A percentile compares a stretch with the other conserved stretches of the same genome.
Evolutionary conservation across 2,329 filamentous ascomycete species (phyloP).

Genomic region (Fusarium beomiforme): DNA sequence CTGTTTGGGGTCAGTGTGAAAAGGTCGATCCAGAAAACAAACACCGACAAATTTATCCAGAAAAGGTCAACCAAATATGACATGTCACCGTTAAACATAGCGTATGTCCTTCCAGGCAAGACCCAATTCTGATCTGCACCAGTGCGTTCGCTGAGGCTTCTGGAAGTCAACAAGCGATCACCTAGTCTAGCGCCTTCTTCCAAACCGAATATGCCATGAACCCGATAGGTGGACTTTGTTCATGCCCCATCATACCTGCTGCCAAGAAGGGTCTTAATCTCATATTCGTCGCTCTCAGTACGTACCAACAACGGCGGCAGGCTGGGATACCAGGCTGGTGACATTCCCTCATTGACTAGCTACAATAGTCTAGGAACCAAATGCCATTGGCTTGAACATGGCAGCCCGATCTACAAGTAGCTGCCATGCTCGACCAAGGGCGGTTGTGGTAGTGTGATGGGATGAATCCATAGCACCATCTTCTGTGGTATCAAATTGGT

Average conservation of each 20-base stretch:
- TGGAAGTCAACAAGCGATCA: slow-evolving; percentile 35
- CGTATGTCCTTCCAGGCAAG: not conserved
- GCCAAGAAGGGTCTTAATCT: slow-evolving; percentile 43
- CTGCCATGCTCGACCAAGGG: slow-evolving; percentile 2
- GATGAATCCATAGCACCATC: slow-evolving; percentile 26
- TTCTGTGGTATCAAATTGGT: slow-evolving; percentile 16
- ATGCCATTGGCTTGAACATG: slow-evolving; percentile 12
- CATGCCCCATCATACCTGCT: slow-evolving; percentile 27
- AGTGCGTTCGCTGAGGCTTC: slow-evolving; percentile 41
- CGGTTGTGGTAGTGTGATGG: slow-evolving; percentile 18
- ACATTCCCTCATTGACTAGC: slow-evolving; percentile 5
- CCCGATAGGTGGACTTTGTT: slow-evolving; percentile 42
- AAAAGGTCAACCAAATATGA: not conserved
- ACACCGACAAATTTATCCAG: not conserved
- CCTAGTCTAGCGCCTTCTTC: slow-evolving; percentile 20
- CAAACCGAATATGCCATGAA: slow-evolving; percentile 5
- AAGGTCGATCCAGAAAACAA: not conserved
- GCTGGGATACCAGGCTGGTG: not conserved
- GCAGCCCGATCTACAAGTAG: slow-evolving; percentile 23
- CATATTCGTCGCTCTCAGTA: slow-evolving; percentile 13
- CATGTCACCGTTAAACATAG: slow-evolving; percentile 2
- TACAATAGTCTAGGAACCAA: slow-evolving; percentile 10
- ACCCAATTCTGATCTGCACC: slow-evolving; percentile 27
- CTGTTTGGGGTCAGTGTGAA: not conserved
- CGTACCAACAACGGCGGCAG: slow-evolving; percentile 9